Base-by-base conservation (phyloP, 2,329 filamentous ascomycete genomes). In the Fusarium denticulatum region DNA sequence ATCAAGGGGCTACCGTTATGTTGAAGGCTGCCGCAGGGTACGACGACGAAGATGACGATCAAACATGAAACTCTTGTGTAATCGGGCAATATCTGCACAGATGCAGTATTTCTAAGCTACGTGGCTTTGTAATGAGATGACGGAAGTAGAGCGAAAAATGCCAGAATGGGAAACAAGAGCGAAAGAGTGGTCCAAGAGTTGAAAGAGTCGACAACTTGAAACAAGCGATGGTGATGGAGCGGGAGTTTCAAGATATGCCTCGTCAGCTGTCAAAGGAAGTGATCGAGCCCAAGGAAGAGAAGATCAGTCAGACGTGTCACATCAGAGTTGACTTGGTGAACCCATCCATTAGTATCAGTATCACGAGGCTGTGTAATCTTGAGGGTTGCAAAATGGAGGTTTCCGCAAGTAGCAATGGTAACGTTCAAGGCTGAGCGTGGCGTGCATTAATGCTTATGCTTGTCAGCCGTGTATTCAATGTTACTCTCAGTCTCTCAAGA, bases 231-330 rank as follows among this genome's bases (percentile, higher is more conserved):
- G 32, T 57, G 53, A 73, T 74, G 67, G 56, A 67, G 59, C 37
- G 47, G 56, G 40, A 37, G 71, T 74, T 74, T 74, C 71, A 74
- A 72, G 64, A 74, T 74, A 74, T 72, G 47, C 72, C 72, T 74
- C 64, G 58, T 55, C 52, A 47, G 36, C 67, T 69, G 28, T 34
- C 59, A 61, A 71, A 58, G 71, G 62, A 71, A 71, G 67, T 68
- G 49, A 71, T 63, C 59, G 40, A 47, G 53, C 52, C 66, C 69
- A 39, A 43, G 39, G n/a, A 43, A 52, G 28, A 30, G 36, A 53
- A 59, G 37, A 67, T 58, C 20, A 46, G 24, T 36, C 32, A 24
- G 47, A 42, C n/a, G 36, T 49, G 56, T 39, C 47, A 42, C 64
- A 30, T 37, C 40, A 49, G 49, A 45, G 45, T 42, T 28, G 18